Evolutionary conservation across 345 rosid species (phyloP).

Genomic region (Arabidopsis suecica): DNA sequence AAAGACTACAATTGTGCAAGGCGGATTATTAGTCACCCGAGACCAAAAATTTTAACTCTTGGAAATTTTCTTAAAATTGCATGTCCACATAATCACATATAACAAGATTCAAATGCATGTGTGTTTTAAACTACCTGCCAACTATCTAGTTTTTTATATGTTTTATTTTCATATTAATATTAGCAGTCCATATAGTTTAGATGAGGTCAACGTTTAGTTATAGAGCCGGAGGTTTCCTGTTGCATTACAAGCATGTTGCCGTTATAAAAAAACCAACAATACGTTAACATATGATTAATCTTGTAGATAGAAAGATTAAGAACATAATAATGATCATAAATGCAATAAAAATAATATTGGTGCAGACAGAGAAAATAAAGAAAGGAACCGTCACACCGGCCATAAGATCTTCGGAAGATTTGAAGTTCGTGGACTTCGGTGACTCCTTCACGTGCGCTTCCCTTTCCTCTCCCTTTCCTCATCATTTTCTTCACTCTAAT

Average conservation of each 20-base stretch:
- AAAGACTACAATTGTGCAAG: too few relatives aligned
- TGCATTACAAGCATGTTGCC: slow-evolving; percentile 40
- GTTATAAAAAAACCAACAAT: slow-evolving; percentile 13
- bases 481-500: background rate
- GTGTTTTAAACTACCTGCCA: too few relatives aligned
- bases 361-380: slow-evolving; percentile 25
- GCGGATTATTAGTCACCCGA: too few relatives aligned
- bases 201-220: slow-evolving; percentile 38
- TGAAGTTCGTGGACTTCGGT: slow-evolving; percentile 36
- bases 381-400: slow-evolving; percentile 43
- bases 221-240: slow-evolving; percentile 37
- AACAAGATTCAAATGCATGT: too few relatives aligned
- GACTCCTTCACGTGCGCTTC: slow-evolving; percentile 40
- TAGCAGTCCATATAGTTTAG: slow-evolving; percentile 18
- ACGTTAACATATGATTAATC: background rate
- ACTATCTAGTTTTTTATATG: too few relatives aligned
- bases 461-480: slow-evolving; percentile 38
- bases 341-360: background rate
- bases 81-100: too few relatives aligned
- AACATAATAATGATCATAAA: slow-evolving; percentile 7
- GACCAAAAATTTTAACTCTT: too few relatives aligned
- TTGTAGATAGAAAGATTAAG: slow-evolving; percentile 29
- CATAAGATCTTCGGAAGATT: slow-evolving; percentile 43
- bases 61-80: too few relatives aligned
- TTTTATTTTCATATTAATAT: too few relatives aligned